These are phyloP conservation scores for Ophiostoma sp. DNA, from an alignment of 2,329 filamentous ascomycete genomes.

Conservation along the genomic window DNA sequence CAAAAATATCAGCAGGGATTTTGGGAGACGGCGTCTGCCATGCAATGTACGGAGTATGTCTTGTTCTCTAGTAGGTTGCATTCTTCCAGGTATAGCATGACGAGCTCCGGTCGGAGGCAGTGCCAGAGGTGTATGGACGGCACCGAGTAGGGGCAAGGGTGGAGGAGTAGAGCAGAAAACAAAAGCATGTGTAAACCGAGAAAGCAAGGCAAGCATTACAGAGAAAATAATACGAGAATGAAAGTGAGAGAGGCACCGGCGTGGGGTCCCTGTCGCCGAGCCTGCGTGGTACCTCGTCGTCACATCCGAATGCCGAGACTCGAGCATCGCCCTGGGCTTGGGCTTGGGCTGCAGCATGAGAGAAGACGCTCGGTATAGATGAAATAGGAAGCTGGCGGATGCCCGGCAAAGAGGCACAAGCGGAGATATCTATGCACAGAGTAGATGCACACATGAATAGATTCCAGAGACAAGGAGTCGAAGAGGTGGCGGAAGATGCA, in stretches of 20 bases:
- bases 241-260: neutral
- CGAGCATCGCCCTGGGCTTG: neutral
- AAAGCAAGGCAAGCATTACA: neutral
- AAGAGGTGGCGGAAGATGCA: neutral
- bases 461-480: neutral
- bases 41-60: no score
- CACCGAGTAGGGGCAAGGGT: neutral
- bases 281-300: neutral
- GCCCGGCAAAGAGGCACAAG: neutral
- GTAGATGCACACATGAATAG: neutral
- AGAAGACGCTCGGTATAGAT: neutral
- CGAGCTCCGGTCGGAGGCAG: slow-evolving; percentile 11
- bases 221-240: neutral
- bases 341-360: neutral
- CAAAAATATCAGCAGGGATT: neutral
- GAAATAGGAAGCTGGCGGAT: neutral
- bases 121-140: neutral
- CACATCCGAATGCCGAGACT: neutral
- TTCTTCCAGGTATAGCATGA: neutral
- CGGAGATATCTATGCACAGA: neutral
- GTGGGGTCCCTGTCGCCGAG: neutral
- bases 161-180: neutral
- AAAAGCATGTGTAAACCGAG: neutral
- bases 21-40: neutral
- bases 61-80: neutral